A percentile compares a stretch with the other conserved stretches of the same genome.
These are phyloP conservation scores for Plasmodium vivax DNA, from an alignment of 169 alveolate genomes.

Conservation along the genomic window DNA sequence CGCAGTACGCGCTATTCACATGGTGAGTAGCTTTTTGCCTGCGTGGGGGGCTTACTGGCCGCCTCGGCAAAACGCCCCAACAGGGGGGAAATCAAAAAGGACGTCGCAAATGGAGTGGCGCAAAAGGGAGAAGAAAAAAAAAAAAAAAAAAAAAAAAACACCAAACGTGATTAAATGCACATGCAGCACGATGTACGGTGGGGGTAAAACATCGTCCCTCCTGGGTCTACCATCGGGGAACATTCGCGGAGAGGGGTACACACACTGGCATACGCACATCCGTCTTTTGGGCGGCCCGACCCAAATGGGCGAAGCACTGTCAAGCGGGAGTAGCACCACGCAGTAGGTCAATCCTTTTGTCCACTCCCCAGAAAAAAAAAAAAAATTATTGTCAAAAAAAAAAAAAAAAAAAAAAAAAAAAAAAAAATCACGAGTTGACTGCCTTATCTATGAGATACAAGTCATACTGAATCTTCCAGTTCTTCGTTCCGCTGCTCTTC, in stretches of 20 bases:
- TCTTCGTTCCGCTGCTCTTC: constrained; percentile 71
- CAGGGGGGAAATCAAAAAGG: neutral
- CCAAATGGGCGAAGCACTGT: neutral
- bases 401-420: neutral
- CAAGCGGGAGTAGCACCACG: neutral
- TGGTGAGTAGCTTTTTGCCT: neutral
- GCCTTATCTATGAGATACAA: constrained; percentile 80
- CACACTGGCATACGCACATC: neutral
- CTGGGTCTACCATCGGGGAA: neutral
- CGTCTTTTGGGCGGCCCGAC: neutral
- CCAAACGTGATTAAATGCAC: neutral
- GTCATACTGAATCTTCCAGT: constrained; percentile 84
- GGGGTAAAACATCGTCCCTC: neutral
- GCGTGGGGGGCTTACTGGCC: neutral
- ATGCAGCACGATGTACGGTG: neutral
- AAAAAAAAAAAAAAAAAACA: too few species aligned
- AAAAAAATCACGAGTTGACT: constrained; percentile 72
- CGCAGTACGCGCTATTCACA: neutral
- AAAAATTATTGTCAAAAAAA: too few species aligned
- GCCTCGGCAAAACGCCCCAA: neutral
- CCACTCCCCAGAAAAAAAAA: neutral
- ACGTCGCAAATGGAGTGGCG: neutral
- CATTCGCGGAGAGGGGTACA: neutral
- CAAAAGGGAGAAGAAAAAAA: neutral
- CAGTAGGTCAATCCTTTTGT: neutral